phyloP scores from a whole-genome alignment of 2,329 filamentous ascomycete species.

The Drechslera avenae region DNA sequence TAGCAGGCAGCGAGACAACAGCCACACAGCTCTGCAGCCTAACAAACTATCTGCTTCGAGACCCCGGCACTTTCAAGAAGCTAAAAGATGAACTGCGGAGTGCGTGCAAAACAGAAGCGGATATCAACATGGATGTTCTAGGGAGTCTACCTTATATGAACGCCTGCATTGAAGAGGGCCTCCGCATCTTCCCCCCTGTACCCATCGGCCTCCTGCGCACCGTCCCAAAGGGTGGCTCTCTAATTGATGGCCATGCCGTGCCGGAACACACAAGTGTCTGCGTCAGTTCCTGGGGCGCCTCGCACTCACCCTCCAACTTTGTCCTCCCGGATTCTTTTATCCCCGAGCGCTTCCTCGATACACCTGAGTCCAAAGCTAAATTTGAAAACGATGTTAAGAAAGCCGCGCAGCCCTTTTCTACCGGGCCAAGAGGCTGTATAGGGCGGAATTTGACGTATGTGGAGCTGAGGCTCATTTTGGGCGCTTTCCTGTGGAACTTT shows the following conservation, averaged over 20 bases:
- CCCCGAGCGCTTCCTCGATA: constrained; percentile 45
- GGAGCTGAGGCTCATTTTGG: constrained; percentile 40
- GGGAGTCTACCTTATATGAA: constrained; percentile 48
- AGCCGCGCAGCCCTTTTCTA: constrained; percentile 40
- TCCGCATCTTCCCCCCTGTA: constrained; percentile 55
- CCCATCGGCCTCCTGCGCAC: constrained; percentile 49
- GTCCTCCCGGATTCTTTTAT: constrained; percentile 38
- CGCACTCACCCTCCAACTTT: constrained; percentile 42
- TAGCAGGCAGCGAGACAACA: constrained; percentile 44
- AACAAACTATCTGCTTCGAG: constrained; percentile 37
- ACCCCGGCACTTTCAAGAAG: constrained; percentile 29
- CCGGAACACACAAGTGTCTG: constrained; percentile 40
- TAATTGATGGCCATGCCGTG: constrained; percentile 47
- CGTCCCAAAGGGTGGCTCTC: constrained; percentile 43
- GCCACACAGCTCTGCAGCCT: constrained; percentile 42
- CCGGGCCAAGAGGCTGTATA: constrained; percentile 41
- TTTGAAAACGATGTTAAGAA: constrained; percentile 35
- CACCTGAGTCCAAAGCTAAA: constrained; percentile 16
- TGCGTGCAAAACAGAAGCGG: constrained; percentile 33
- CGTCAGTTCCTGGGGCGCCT: constrained; percentile 36
- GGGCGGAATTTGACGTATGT: constrained; percentile 44
- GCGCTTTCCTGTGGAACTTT: constrained; percentile 43
- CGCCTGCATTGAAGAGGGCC: constrained; percentile 54
- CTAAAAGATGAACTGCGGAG: constrained; percentile 35
- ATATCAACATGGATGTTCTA: constrained; percentile 42